Evolutionary conservation across 1,284 basidiomycete genomes (phyloP), one percentile per base, ranked within the genome.

Genomic region (Takashimella tepidaria): DNA sequence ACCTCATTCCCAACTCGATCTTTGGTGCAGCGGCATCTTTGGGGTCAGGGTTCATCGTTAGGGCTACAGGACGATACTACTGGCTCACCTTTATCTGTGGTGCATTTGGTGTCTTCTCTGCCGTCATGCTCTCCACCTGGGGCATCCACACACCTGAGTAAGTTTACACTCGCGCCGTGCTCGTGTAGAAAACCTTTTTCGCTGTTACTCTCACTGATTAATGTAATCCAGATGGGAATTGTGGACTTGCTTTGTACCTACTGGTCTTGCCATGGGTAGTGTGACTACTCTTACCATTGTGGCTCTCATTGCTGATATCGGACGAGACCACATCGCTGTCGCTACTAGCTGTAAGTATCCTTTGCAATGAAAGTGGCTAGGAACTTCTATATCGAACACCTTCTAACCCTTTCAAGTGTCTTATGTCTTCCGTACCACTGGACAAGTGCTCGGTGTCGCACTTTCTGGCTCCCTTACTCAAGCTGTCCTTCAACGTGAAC

Each of bases 401-500:
- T 16, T 44, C 41, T 48, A 46, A 24, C 23, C 12, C 31, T 16
- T 8, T 16, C 2, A 64, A 92, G 89, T 92, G 63, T 89, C 88
- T 22, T 93, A 93, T 76, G 79, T 92, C 48, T 92, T 91, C 78
- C 80, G 90, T 63, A 92, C 89, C 4, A 89, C 88, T 11, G 91
- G 91, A 13, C 91, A 93, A 77, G 91, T 92, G 20, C 80, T 93
- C 45, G 90, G 90, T 47, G 91, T 93, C 50, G 86, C 87, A 63
- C 76, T 92, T 45, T 86, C 87, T 58, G 88, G 88, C 26, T 86
- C 88, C 2, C 74, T 92, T 42, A 78, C 89, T 22, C 91, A 93
- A 75, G 82, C 83, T 4, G 79, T 91, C 26, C 79, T 93, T 44
- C 76, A 85, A 21, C 74, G 78, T 47, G 83, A 87, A 67, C 76